Base-by-base conservation (phyloP, 495 filamentous ascomycete genomes). In the Lophium mytilinum region DNA sequence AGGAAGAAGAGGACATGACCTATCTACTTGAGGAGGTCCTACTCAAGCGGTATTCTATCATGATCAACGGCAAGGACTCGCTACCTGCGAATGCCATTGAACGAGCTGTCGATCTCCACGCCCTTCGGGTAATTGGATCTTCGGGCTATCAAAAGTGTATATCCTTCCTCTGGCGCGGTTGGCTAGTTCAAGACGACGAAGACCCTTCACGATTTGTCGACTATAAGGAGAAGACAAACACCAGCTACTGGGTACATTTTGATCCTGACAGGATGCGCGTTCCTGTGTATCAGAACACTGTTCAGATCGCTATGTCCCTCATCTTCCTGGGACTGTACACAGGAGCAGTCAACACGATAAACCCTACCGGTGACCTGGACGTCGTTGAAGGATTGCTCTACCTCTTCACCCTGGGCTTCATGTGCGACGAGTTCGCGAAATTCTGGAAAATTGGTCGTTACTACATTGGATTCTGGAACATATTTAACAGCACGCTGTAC, bases 101-200 rank as follows among this genome's bases (percentile, higher is more conserved):
- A 71, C 83, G 87, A 48, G 87, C 94, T 0, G 89, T 97, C 39
- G 93, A 98, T 68, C 76, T 96, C 15, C 92, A 97, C 68, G 89
- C 92, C 7, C 73, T 96, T 17, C 77, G 81, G 24, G 80, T 97
- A 30, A 96, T 96, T 56, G 87, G 88, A 14, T 89, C 85, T 12
- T 88, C 88, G 1, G 90, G 92, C n/a, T 98, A 96, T 65, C 93
- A 98, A 65, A 93, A 86, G 70, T 96, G 92, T 66, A 88, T 96
- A 65, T 80, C 76, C 45, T 91, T 89, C 64, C 84, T 98, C 48
- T 98, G 93, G 93, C 81, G 80, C 55, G 93, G 93, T 40, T 98
- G 93, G 93, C 78, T 96, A n/a, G 81, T 92, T 10, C 93, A 97
- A 66, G 88, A 97, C 58, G 87, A 95, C 53, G 80, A 87, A 40